Percentiles rank a stretch among this genome's conserved stretches.
These are phyloP conservation scores for Calonectria henricotiae DNA, from an alignment of 2,329 filamentous ascomycete genomes.

Conservation along the genomic window DNA sequence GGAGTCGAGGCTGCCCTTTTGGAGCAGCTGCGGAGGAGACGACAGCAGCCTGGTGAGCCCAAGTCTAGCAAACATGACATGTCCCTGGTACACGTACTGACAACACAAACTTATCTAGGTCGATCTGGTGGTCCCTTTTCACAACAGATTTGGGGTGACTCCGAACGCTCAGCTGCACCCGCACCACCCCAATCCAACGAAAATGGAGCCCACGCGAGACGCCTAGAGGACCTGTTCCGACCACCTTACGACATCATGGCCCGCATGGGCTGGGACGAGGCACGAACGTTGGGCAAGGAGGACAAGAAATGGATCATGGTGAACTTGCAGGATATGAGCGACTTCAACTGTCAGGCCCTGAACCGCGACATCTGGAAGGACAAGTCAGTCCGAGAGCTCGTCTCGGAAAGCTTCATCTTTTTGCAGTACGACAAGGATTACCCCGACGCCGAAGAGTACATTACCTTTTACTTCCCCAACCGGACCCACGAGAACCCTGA, in stretches of 20 bases:
- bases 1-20: slow-evolving; percentile 74
- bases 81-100: background rate
- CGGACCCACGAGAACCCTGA: slow-evolving; percentile 84
- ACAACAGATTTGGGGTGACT: slow-evolving; percentile 60
- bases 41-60: slow-evolving; percentile 55
- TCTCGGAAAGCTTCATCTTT: slow-evolving; percentile 95
- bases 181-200: slow-evolving; percentile 54
- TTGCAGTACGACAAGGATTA: slow-evolving; percentile 94
- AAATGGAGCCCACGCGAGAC: slow-evolving; percentile 78
- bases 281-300: slow-evolving; percentile 88
- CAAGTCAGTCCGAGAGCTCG: slow-evolving; percentile 80
- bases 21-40: slow-evolving; percentile 74
- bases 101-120: slow-evolving; percentile 40
- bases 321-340: slow-evolving; percentile 93
- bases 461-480: slow-evolving; percentile 89
- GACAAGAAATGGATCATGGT: slow-evolving; percentile 95
- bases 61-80: no score
- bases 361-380: slow-evolving; percentile 99
- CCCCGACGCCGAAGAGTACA: slow-evolving; percentile 82
- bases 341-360: slow-evolving; percentile 94
- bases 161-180: slow-evolving; percentile 36
- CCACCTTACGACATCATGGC: slow-evolving; percentile 94
- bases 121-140: slow-evolving; percentile 58
- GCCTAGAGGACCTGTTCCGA: slow-evolving; percentile 92
- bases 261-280: slow-evolving; percentile 85